phyloP scores from a whole-genome alignment of 768 basidiomycete genomes.

The Leucocoprinus sp. region DNA sequence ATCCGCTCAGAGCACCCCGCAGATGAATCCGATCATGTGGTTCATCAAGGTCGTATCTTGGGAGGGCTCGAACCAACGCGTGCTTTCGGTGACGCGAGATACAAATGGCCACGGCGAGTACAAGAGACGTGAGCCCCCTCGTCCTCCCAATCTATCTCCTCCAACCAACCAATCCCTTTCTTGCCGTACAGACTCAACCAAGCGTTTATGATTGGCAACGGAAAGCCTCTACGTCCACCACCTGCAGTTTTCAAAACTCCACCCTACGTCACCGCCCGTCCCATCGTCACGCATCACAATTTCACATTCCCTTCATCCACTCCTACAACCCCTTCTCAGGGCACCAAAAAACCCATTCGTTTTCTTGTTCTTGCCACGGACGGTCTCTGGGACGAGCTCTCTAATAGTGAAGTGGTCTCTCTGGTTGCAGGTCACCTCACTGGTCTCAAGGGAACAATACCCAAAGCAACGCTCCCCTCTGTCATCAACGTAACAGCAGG shows the following conservation, averaged over 20 bases:
- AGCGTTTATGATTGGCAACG: constrained; percentile 60
- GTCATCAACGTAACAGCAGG: constrained; percentile 52
- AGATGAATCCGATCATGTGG: constrained; percentile 64
- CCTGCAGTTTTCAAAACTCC: constrained; percentile 72
- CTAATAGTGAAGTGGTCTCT: constrained; percentile 80
- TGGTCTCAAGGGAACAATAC: constrained; percentile 57
- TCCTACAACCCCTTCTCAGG: constrained; percentile 19
- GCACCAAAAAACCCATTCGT: constrained; percentile 34
- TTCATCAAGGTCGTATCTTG: constrained; percentile 74
- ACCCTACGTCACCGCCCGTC: constrained; percentile 84
- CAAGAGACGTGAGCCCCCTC: constrained; percentile 70
- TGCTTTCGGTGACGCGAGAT: constrained; percentile 84
- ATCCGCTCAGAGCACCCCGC: constrained; percentile 78
- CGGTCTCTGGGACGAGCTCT: constrained; percentile 67
- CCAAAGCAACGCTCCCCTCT: constrained; percentile 47
- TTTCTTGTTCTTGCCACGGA: constrained; percentile 92
- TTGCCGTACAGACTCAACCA: constrained; percentile 35
- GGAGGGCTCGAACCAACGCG: constrained; percentile 83
- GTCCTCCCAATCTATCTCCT: too few species aligned
- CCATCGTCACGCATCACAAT: constrained; percentile 74
- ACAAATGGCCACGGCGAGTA: constrained; percentile 75
- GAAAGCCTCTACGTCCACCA: constrained; percentile 47
- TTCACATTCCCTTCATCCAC: constrained; percentile 33
- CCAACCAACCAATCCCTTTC: not conserved
- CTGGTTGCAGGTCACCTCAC: constrained; percentile 78